Evolutionary conservation across 1,139 yeast genomes (phyloP), one percentile per base, ranked within the genome.

Genomic region (Taphrina betulina): DNA sequence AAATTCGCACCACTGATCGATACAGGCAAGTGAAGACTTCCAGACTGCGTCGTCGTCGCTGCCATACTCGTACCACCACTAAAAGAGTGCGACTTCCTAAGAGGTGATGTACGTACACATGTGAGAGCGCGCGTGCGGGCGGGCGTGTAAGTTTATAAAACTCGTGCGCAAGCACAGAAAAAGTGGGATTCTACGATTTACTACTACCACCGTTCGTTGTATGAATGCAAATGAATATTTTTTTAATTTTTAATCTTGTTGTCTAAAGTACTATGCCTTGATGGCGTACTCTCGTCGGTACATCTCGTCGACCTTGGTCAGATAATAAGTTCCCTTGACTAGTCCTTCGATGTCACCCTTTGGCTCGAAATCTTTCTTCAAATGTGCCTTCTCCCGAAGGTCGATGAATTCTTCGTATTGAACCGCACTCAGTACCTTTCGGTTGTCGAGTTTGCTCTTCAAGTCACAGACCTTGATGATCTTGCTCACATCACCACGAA

Each of bases 351-450:
- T 75, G 40, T 83, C 75, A 55, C 98, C 97, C 59, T 76, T 70
- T 63, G 98, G 98, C 69, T 77, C 75, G 76, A 79, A 85, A 63
- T 76, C 73, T 72, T 89, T 88, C 73, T 87, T 80, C 70, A 88
- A 76, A 68, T 88, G 95, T 38, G 92, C 86, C 68, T 81, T 78
- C 75, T 94, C 98, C 75, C 99, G 88, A 64, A 86, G 78, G 41
- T 75, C 85, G 65, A 92, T 80, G 46, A 94, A 92, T 48, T 75
- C 81, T 68, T 90, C 85, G 74, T 87, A 94, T 67, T 85, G 82
- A 66, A 77, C 78, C 60, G 98, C 98, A 53, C 92, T 69, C 67
- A 79, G 79, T 61, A 76, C 72, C 61, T 66, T 70, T 77, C 98
- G 86, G 64, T 78, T 77, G 48, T 76, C 80, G 63, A 92, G 80